Evolutionary conservation across 169 alveolate species (phyloP), one percentile per base, ranked within the genome.

Genomic region (Eimeria praecox): DNA sequence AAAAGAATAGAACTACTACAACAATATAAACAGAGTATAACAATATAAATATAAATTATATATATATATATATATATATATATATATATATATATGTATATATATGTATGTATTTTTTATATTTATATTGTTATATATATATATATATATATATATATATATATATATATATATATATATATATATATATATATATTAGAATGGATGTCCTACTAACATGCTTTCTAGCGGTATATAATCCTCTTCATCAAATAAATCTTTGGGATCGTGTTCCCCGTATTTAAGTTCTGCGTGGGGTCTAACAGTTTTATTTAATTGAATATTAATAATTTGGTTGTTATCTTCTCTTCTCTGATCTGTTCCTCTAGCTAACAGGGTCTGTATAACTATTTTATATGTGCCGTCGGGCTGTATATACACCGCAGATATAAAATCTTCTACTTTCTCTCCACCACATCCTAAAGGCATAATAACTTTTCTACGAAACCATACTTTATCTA

Each of bases 401-500:
- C 85, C 85, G 46, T 73, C 85, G 49, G 42, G 49, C 18, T 73
- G 85, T 22, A 73, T 24, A n/a, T 33, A 27, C 22, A 73, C 85
- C 85, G 38, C 85, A 73, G 85, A 6, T 5, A 8, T n/a, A 49
- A 73, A 73, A 9, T 73, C 85, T 16, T 8, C 49, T 35, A 9
- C 49, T 8, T 8, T 49, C 5, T 44, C 38, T 8, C 85, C 85
- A 8, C 85, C 85, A 40, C 85, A 73, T 12, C 59, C 85, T 9
- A 73, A 49, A 6, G 85, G 85, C 18, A 73, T 6, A 73, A 73
- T 73, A 24, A 73, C 85, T 73, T 73, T 73, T 35, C 85, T 73
- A 30, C 85, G n/a, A 49, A 33, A 33, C 85, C 85, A 73, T 8
- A 9, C 3, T n/a, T 73, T n/a, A 6, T 73, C 38, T 44, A 8